phyloP scores from a whole-genome alignment of 257 asterid genomes.

The Paulownia fortunei region DNA sequence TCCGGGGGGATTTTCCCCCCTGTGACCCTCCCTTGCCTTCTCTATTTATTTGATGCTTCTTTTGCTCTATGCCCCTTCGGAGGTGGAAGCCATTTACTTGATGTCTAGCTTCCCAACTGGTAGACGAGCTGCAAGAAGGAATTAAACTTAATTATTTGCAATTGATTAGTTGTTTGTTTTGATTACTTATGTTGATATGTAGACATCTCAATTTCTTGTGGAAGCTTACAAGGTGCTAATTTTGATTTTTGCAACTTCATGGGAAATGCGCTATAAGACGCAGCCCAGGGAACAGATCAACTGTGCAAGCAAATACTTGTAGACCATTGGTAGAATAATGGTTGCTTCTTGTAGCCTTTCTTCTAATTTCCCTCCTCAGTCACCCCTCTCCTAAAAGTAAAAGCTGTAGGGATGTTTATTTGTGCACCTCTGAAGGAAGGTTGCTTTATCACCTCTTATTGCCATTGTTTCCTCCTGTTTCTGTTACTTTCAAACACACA shows the following conservation, averaged over 20 bases:
- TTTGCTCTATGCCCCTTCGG: too few relatives aligned
- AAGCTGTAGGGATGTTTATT: not conserved
- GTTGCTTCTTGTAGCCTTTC: constrained; percentile 9
- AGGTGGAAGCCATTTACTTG: too few relatives aligned
- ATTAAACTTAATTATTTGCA: not conserved
- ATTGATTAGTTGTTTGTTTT: not conserved
- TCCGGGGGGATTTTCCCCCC: too few relatives aligned
- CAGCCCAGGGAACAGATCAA: not conserved
- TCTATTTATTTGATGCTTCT: too few relatives aligned
- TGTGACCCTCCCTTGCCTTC: too few relatives aligned
- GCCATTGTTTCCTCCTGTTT: not conserved
- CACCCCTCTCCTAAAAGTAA: not conserved
- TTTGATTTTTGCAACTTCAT: not conserved
- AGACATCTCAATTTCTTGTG: not conserved
- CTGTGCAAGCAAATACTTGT: not conserved
- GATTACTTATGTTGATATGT: not conserved
- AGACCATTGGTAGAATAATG: not conserved
- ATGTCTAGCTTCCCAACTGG: too few relatives aligned
- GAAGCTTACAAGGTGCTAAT: not conserved
- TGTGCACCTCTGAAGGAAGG: not conserved
- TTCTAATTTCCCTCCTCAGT: not conserved
- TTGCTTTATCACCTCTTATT: not conserved
- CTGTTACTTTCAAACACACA: not conserved
- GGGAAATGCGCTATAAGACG: not conserved
- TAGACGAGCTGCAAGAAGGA: not conserved